Conservation (phyloP, 768 basidiomycete species). For the Tricholoma flavovirens region DNA sequence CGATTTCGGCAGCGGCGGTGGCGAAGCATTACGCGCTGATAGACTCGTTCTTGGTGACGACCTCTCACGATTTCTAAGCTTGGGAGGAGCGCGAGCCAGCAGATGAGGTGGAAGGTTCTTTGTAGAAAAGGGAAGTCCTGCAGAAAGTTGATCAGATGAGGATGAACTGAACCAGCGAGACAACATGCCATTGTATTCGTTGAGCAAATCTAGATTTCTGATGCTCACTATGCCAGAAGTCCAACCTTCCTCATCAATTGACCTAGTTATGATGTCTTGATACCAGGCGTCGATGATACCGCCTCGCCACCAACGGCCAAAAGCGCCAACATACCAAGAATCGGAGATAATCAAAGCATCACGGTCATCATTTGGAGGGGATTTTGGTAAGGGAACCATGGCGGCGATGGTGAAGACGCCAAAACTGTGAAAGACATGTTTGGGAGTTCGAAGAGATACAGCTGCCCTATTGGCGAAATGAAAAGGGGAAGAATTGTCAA, state of each 20-base stretch:
- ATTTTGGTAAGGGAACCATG: constrained; percentile 52
- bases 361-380: constrained; percentile 30
- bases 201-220: constrained; percentile 66
- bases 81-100: constrained; percentile 46
- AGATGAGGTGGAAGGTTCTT: constrained; percentile 40
- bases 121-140: constrained; percentile 49
- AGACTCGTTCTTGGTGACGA: constrained; percentile 34
- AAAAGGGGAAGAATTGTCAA: constrained; percentile 45
- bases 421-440: constrained; percentile 81
- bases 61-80: constrained; percentile 52
- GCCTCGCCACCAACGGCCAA: constrained; percentile 89
- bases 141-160: constrained; percentile 8
- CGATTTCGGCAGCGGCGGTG: constrained; percentile 81
- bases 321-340: constrained; percentile 87
- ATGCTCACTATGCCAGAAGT: constrained; percentile 73
- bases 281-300: constrained; percentile 80
- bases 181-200: constrained; percentile 56
- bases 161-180: constrained; percentile 5
- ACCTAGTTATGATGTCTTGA: constrained; percentile 56
- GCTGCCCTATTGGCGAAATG: constrained; percentile 93
- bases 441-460: constrained; percentile 87
- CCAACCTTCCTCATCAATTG: constrained; percentile 69
- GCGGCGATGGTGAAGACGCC: constrained; percentile 84
- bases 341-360: constrained; percentile 57
- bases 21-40: constrained; percentile 61